Base-by-base conservation (phyloP, 345 rosid genomes). In the Acer campestre region DNA sequence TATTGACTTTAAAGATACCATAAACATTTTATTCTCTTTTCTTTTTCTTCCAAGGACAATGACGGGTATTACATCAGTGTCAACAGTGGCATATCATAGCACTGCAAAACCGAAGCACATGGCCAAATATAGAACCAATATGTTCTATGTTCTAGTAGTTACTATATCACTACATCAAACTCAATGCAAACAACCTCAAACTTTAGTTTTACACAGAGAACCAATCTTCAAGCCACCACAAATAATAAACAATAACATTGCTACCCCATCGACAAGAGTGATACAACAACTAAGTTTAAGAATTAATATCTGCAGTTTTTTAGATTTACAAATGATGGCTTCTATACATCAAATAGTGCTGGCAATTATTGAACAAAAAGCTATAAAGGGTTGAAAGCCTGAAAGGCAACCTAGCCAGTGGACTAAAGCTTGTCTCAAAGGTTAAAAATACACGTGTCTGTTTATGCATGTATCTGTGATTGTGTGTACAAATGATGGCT, bases 81-180 rank as follows among this genome's bases (percentile, higher is more conserved):
- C 67, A 68, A 63, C 42, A 46, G 18, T 48, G 46, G 73, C 78
- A 71, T 20, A 4, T 7, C 18, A 27, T 31, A 71, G 53, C n/a
- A 91, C 98, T 93, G 90, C 89, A 84, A 75, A 71, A 71, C 12
- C 22, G 71, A 6, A 72, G 48, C n/a, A 68, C 17, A 25, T 29
- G 68, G 8, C 40, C 14, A 66, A 35, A 4, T n/a, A n/a, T 38
- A 65, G 63, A 73, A 42, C 53, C 16, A n/a, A 27, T 25, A 25
- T 25, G 27, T 55, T 59, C 66, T 71, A 53, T 29, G 65, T 29
- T 29, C 31, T 2, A 29, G 31, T 58, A 22, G 61, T 17, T 55
- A 55, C n/a, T 16, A 8, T 55, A 18, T 13, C 14, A 2, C 31
- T 29, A 29, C 31, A 9, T 58, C 62, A 58, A 58, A 58, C 6